Percentiles rank a stretch among this genome's conserved stretches.
phyloP scores from a whole-genome alignment of 441 rosid species.

The Adansonia gregorii region DNA sequence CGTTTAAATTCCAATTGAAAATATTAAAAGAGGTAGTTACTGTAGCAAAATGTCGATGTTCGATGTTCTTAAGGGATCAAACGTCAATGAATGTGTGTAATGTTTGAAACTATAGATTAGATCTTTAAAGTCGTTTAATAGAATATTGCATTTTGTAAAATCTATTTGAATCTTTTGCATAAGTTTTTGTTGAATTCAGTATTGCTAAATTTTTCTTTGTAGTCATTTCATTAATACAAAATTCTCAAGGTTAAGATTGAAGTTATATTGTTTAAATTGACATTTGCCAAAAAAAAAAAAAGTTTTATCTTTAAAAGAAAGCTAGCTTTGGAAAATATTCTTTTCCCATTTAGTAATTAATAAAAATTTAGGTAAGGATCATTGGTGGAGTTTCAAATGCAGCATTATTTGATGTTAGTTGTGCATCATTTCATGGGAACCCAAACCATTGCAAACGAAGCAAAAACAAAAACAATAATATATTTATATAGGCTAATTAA shows the following conservation, averaged over 20 bases:
- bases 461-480: not conserved
- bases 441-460: not conserved
- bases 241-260: not conserved
- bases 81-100: conserved; percentile 38
- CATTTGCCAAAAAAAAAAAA: not conserved
- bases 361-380: too few species aligned
- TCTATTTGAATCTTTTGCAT: conserved; percentile 10
- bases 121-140: not conserved
- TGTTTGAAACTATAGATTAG: not conserved
- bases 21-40: conserved; percentile 59
- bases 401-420: conserved; percentile 16
- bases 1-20: conserved; percentile 38
- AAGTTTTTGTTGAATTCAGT: conserved; percentile 12
- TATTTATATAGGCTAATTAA: not conserved
- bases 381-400: too few species aligned
- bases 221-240: not conserved
- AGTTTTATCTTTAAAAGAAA: not conserved
- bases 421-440: conserved; percentile 19
- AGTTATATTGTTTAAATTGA: not conserved
- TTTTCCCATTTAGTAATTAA: too few species aligned
- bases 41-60: conserved; percentile 58
- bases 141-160: conserved; percentile 12
- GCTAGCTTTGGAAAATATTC: not conserved
- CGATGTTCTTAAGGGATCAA: conserved; percentile 43
- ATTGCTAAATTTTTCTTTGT: not conserved